Percentiles rank a stretch among this genome's conserved stretches.
Evolutionary conservation across 441 rosid genomes (phyloP).

Genomic region (Viola pubescens): DNA sequence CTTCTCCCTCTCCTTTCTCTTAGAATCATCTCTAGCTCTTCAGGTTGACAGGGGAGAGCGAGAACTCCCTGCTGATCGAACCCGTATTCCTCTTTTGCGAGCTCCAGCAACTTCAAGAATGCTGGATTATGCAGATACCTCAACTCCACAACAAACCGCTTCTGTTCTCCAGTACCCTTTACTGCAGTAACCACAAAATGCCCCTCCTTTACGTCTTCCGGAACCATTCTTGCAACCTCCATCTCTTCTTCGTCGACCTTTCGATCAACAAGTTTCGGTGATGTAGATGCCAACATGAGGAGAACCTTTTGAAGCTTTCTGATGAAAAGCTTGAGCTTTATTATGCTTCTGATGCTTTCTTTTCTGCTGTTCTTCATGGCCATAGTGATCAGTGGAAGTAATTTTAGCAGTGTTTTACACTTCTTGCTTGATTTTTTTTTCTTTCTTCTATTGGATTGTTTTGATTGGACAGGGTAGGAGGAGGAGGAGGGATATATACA

Average conservation of each 20-base stretch:
- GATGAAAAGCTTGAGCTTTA: slow-evolving; percentile 24
- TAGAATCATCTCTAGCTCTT: slow-evolving; percentile 47
- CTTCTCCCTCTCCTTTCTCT: slow-evolving; percentile 17
- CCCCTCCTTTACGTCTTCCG: slow-evolving; percentile 39
- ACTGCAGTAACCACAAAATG: slow-evolving; percentile 39
- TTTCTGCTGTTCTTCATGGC: slow-evolving; percentile 12
- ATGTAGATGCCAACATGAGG: slow-evolving; percentile 14
- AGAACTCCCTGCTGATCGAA: slow-evolving; percentile 50
- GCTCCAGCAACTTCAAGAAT: slow-evolving; percentile 41
- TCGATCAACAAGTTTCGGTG: not conserved
- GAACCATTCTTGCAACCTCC: slow-evolving; percentile 18
- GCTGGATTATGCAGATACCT: slow-evolving; percentile 37
- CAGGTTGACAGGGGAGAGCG: slow-evolving; percentile 59
- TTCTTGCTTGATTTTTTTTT: not conserved
- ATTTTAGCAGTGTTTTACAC: not conserved
- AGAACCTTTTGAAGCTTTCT: slow-evolving; percentile 23
- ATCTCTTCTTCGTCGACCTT: slow-evolving; percentile 14
- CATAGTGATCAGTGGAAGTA: not conserved
- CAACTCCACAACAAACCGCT: slow-evolving; percentile 52
- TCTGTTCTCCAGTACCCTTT: slow-evolving; percentile 25
- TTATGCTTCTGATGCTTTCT: slow-evolving; percentile 20
- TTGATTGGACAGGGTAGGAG: not conserved
- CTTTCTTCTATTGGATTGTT: not conserved
- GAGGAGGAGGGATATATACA: slow-evolving; percentile 14
- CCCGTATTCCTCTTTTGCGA: slow-evolving; percentile 59